phyloP scores from a whole-genome alignment of 2,329 filamentous ascomycete species.

The Rhynchosporium agropyri region DNA sequence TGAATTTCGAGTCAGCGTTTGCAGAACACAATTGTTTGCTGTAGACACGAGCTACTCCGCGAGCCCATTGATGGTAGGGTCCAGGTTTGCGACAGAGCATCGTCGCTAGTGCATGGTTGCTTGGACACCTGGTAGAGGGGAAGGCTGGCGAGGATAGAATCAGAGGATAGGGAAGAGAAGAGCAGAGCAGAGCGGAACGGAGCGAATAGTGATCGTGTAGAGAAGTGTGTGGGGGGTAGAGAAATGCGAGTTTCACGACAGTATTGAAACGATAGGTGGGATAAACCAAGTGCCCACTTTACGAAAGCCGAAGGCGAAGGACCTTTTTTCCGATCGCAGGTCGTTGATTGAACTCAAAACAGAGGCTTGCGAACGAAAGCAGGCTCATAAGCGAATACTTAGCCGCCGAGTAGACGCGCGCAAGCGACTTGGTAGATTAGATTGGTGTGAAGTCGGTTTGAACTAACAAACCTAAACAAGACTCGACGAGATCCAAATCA shows the following conservation, averaged over 20 bases:
- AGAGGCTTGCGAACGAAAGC: too few species aligned
- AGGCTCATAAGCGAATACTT: too few species aligned
- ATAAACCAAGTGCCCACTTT: background rate
- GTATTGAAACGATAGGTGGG: background rate
- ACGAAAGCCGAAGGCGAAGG: too few species aligned
- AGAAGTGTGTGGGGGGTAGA: background rate
- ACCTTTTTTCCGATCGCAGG: background rate
- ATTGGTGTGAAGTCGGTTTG: too few species aligned
- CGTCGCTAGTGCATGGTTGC: slow-evolving; percentile 17
- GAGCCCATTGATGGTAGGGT: slow-evolving; percentile 13
- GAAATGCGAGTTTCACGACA: slow-evolving; percentile 1
- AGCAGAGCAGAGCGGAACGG: background rate
- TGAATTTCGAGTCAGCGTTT: slow-evolving; percentile 15
- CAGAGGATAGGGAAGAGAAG: background rate
- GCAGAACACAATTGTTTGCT: background rate
- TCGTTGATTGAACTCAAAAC: background rate
- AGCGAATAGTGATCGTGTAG: background rate
- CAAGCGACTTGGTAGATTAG: too few species aligned
- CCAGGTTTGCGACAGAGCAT: slow-evolving; percentile 10
- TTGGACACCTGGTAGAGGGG: background rate
- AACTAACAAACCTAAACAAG: background rate
- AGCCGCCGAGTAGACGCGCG: too few species aligned
- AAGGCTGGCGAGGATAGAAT: background rate
- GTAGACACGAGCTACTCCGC: slow-evolving; percentile 8
- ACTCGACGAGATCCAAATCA: background rate